phyloP scores from a whole-genome alignment of 768 basidiomycete species.

The Auricularia cornea region DNA sequence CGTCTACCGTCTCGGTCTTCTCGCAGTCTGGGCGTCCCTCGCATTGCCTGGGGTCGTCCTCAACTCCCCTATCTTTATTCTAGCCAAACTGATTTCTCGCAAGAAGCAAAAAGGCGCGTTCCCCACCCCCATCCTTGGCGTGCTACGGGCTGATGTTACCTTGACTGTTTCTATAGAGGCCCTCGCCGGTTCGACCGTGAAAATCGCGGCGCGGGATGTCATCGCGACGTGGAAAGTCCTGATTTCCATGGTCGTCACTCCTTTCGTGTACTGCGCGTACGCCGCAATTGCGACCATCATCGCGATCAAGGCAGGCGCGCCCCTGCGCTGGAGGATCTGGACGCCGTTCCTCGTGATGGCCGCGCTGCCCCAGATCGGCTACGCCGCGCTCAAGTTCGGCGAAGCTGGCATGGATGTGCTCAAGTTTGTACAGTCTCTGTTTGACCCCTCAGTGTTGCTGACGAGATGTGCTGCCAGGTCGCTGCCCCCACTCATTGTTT shows the following conservation, averaged over 20 bases:
- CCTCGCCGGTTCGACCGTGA: slow-evolving; percentile 89
- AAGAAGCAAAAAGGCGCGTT: slow-evolving; percentile 76
- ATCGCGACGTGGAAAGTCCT: slow-evolving; percentile 96
- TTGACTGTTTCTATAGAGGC: slow-evolving; percentile 52
- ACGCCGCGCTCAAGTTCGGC: slow-evolving; percentile 91
- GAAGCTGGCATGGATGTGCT: slow-evolving; percentile 97
- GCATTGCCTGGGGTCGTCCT: slow-evolving; percentile 86
- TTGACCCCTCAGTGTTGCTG: background rate
- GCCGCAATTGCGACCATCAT: slow-evolving; percentile 69
- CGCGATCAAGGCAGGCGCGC: slow-evolving; percentile 56
- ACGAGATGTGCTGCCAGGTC: slow-evolving; percentile 52
- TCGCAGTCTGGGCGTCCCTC: slow-evolving; percentile 73
- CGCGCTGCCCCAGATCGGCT: slow-evolving; percentile 79
- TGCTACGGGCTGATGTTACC: too few species aligned
- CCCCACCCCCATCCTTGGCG: too few species aligned
- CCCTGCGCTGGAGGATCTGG: slow-evolving; percentile 55
- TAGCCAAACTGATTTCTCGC: slow-evolving; percentile 80
- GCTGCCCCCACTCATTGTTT: slow-evolving; percentile 78
- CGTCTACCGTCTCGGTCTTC: slow-evolving; percentile 68
- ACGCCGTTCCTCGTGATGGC: slow-evolving; percentile 72
- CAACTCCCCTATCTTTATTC: slow-evolving; percentile 88
- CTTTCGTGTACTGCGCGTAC: slow-evolving; percentile 77
- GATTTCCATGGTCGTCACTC: slow-evolving; percentile 85
- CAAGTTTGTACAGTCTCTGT: slow-evolving; percentile 76
- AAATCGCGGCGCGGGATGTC: slow-evolving; percentile 94